A percentile compares a stretch with the other conserved stretches of the same genome.
phyloP scores from a whole-genome alignment of 169 alveolate genomes.

The Eimeria zaria region DNA sequence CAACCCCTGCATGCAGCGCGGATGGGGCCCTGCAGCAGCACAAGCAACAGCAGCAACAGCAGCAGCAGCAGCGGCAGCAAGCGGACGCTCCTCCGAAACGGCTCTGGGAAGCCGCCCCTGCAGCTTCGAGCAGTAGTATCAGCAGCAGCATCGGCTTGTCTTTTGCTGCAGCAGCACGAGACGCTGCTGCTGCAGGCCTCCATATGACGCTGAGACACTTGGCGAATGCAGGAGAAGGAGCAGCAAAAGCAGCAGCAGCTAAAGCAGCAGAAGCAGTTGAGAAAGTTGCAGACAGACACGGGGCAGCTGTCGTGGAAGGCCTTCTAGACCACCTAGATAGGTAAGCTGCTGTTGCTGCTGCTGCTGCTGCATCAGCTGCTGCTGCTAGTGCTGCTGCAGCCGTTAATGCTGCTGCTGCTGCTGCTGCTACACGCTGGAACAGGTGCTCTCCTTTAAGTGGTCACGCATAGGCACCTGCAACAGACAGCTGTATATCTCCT shows the following conservation, averaged over 20 bases:
- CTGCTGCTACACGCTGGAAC: background rate
- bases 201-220: constrained; percentile 37
- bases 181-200: constrained; percentile 38
- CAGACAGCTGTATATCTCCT: no score
- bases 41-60: background rate
- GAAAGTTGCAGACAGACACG: constrained; percentile 21
- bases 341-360: background rate
- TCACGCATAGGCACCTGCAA: no score
- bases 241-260: constrained; percentile 64
- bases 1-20: constrained; percentile 42
- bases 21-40: constrained; percentile 18
- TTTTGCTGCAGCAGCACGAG: constrained; percentile 49
- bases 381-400: background rate
- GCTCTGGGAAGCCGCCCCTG: constrained; percentile 29
- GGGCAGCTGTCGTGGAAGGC: constrained; percentile 45
- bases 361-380: background rate
- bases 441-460: no score
- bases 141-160: constrained; percentile 33
- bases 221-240: constrained; percentile 56
- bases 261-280: constrained; percentile 55
- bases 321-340: constrained; percentile 24
- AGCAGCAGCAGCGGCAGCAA: constrained; percentile 49
- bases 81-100: background rate
- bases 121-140: constrained; percentile 17
- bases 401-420: no score